phyloP scores from a whole-genome alignment of 768 basidiomycete genomes.

The Hysterangium stoloniferum region DNA sequence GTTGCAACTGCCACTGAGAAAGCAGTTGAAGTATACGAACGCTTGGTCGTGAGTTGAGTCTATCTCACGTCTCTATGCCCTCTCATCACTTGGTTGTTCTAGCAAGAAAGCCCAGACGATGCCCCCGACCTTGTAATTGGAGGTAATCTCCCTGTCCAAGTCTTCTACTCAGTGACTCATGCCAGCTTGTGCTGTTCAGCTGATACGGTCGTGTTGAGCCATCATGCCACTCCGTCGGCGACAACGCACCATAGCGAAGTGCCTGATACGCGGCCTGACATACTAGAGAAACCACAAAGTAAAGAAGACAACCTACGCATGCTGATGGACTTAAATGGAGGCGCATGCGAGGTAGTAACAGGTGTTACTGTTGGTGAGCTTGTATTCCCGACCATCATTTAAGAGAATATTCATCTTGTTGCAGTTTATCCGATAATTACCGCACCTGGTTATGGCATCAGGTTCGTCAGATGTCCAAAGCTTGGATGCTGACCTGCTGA shows the following conservation, averaged over 20 bases:
- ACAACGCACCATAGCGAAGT: conserved; percentile 47
- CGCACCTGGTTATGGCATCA: conserved; percentile 68
- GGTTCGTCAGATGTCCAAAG: conserved; percentile 32
- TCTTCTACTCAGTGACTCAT: background rate
- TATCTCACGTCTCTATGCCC: conserved; percentile 9
- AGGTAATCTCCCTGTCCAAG: conserved; percentile 30
- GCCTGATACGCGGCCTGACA: conserved; percentile 50
- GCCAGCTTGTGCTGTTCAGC: conserved; percentile 37
- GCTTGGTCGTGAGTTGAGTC: conserved; percentile 52
- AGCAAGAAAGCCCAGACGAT: conserved; percentile 54
- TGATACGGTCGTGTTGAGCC: conserved; percentile 91
- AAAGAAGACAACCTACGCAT: conserved; percentile 81
- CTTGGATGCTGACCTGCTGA: background rate
- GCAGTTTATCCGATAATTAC: conserved; percentile 68
- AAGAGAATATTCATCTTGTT: background rate
- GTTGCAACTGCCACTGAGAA: conserved; percentile 71
- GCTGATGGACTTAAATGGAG: conserved; percentile 81
- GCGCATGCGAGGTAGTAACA: conserved; percentile 86
- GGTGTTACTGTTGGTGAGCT: conserved; percentile 73
- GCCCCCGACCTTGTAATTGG: conserved; percentile 75
- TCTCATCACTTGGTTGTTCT: conserved; percentile 11
- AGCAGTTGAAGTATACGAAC: conserved; percentile 81
- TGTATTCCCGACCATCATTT: background rate
- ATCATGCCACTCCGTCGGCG: conserved; percentile 53
- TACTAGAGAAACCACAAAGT: conserved; percentile 81